These are phyloP conservation scores for Santalum album DNA, from an alignment of 164 flowering plant species.

Conservation along the genomic window DNA sequence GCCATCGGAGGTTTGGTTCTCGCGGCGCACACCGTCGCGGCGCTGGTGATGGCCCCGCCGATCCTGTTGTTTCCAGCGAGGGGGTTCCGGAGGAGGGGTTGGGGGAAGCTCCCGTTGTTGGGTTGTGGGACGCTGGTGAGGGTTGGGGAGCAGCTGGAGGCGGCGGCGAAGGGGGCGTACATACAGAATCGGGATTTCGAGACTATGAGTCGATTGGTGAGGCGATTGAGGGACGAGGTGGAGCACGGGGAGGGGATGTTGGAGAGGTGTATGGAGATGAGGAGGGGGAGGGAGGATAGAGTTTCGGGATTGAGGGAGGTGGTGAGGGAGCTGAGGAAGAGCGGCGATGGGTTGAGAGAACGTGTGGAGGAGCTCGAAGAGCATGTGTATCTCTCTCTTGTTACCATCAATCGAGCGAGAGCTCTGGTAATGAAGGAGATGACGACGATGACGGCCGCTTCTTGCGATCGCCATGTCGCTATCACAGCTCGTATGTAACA, in stretches of 20 bases:
- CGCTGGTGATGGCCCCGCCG: constrained; percentile 38
- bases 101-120: constrained; percentile 12
- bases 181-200: constrained; percentile 47
- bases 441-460: too few species aligned
- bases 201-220: constrained; percentile 37
- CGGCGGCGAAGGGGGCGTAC: constrained; percentile 52
- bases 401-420: constrained; percentile 56
- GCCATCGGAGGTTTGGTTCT: constrained; percentile 23
- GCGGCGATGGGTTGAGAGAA: constrained; percentile 31
- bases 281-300: constrained; percentile 25
- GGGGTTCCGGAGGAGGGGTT: background rate
- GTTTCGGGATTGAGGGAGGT: constrained; percentile 31
- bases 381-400: constrained; percentile 56
- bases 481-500: too few species aligned
- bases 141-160: constrained; percentile 37
- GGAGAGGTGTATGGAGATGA: constrained; percentile 29
- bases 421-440: constrained; percentile 41
- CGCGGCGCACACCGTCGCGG: constrained; percentile 39
- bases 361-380: constrained; percentile 66
- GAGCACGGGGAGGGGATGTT: constrained; percentile 43
- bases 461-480: too few species aligned
- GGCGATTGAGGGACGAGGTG: constrained; percentile 36
- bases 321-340: constrained; percentile 44
- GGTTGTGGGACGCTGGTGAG: constrained; percentile 21
- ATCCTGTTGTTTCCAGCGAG: constrained; percentile 31